Evolutionary conservation across 2,329 filamentous ascomycete species (phyloP).

Genomic region (Rutstroemia sp.): DNA sequence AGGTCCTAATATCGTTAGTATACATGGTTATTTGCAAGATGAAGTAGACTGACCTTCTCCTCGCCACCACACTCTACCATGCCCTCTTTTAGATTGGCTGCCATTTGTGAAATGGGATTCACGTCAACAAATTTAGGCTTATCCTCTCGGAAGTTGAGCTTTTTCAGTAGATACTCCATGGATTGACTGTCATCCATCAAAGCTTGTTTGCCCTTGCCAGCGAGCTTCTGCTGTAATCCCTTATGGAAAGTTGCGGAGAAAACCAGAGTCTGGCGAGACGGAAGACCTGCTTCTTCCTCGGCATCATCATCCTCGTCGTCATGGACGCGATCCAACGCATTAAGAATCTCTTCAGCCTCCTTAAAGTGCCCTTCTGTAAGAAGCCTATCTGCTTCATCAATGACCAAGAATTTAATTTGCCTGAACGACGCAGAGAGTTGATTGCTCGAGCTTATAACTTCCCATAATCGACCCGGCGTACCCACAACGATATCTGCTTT

Average conservation of each 20-base stretch:
- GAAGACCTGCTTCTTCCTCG: conserved; percentile 37
- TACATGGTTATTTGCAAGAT: conserved; percentile 8
- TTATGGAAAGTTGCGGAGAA: conserved; percentile 97
- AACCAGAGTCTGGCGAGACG: conserved; percentile 75
- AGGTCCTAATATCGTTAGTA: conserved; percentile 54
- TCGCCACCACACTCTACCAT: conserved; percentile 86
- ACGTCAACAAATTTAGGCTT: conserved; percentile 87
- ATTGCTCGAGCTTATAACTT: conserved; percentile 72
- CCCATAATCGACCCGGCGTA: conserved; percentile 90
- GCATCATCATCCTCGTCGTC: conserved; percentile 41
- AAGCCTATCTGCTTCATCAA: conserved; percentile 90
- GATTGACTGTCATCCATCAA: conserved; percentile 69
- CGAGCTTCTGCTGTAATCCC: conserved; percentile 81
- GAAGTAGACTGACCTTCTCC: conserved; percentile 61
- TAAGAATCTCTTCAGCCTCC: conserved; percentile 82
- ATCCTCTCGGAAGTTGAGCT: conserved; percentile 78
- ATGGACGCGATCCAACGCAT: conserved; percentile 62
- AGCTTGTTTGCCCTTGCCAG: conserved; percentile 57
- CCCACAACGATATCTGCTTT: conserved; percentile 89
- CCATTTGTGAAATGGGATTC: conserved; percentile 86
- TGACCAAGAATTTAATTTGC: conserved; percentile 71
- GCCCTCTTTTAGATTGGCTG: conserved; percentile 75
- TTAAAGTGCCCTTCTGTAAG: conserved; percentile 93
- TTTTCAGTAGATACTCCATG: conserved; percentile 87
- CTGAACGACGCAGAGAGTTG: conserved; percentile 65